Evolutionary conservation across 768 basidiomycete genomes (phyloP), one percentile per base, ranked within the genome.

Genomic region (Podaxis sp.): DNA sequence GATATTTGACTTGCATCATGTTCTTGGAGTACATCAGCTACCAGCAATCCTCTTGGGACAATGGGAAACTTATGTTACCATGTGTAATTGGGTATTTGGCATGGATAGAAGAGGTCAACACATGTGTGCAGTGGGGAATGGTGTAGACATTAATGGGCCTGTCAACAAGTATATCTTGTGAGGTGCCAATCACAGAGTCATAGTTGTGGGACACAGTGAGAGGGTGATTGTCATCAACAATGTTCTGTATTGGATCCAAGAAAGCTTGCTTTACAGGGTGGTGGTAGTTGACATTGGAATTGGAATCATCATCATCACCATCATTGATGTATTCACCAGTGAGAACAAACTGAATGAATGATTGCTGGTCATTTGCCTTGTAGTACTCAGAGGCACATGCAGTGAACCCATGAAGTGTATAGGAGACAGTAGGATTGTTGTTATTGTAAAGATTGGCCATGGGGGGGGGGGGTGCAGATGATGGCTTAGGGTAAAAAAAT

Each of bases 111-210:
- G 10, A 20, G 3, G 11, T 22, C 4, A 50, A 22, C 1, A 3
- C 49, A 26, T 50, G n/a, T 5, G 49, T 13, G 4, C 17, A 22
- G 11, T 24, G 49, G 20, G 49, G 49, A 22, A 50, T 26, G 17
- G 49, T 6, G 4, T 24, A 26, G 11, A 22, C 11, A n/a, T 57
- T 40, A 3, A 70, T 53, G 1, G 64, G 36, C 20, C 26, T 24
- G 1, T 49, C 6, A 1, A 69, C 54, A 4, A 64, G 22, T 20
- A 71, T 65, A 12, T 60, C 36, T 13, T 56, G 15, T 1, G 59
- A 15, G 7, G 70, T 60, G 2, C 69, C 67, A 1, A 69, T 52
- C 12, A 64, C 33, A 8, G 72, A 73, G 51, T 71, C 69, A 50
- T 62, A 68, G 44, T 73, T 70, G 0, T 65, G 58, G 2, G 61